Evolutionary conservation across 139 green algal species (phyloP).

Genomic region (Micromonas pusilla): DNA sequence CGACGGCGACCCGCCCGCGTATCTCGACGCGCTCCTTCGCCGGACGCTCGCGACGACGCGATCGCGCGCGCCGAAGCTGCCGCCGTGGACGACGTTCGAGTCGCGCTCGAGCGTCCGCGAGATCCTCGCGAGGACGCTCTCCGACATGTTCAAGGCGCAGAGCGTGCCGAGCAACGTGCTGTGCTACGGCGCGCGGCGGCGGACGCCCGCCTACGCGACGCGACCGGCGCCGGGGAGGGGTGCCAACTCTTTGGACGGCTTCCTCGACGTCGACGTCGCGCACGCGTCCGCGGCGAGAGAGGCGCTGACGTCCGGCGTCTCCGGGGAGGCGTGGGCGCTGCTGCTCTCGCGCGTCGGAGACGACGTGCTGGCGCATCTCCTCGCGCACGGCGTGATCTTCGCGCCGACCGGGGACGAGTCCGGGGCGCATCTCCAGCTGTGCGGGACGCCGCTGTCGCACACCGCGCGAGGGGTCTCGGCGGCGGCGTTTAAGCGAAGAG

Average conservation of each 20-base stretch:
- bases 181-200: not conserved
- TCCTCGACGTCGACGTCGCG: not conserved
- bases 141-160: not conserved
- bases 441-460: conserved; percentile 40
- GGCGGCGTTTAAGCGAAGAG: not conserved
- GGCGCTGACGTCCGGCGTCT: not conserved
- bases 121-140: not conserved
- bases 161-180: not conserved
- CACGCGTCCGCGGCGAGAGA: not conserved
- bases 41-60: not conserved
- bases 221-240: not conserved
- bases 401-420: not conserved
- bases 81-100: not conserved
- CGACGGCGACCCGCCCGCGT: not conserved
- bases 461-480: not conserved
- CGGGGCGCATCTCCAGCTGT: conserved; percentile 56
- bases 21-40: not conserved
- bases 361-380: conserved; percentile 59
- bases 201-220: not conserved
- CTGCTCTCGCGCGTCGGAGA: conserved; percentile 59
- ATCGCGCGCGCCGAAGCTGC: not conserved
- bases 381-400: conserved; percentile 57
- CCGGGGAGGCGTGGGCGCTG: conserved; percentile 36
- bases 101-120: not conserved
- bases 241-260: not conserved